Evolutionary conservation across 768 basidiomycete species (phyloP).

Genomic region (Suillus ampliporus): DNA sequence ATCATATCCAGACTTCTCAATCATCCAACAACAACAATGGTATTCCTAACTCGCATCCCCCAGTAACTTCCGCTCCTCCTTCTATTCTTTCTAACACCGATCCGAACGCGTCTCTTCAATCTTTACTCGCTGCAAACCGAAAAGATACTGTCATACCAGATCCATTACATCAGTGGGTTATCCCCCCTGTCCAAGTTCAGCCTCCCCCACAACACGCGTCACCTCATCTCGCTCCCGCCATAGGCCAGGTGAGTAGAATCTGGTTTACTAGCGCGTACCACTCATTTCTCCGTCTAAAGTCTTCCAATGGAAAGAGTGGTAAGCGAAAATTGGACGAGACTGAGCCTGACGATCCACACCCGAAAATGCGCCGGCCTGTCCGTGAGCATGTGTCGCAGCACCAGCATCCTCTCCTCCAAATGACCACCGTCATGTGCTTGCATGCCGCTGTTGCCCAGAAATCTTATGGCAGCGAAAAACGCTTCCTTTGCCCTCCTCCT

Average conservation of each 20-base stretch:
- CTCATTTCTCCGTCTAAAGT: conserved; percentile 19
- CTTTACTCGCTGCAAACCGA: conserved; percentile 40
- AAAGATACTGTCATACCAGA: conserved; percentile 39
- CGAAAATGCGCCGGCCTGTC: conserved; percentile 84
- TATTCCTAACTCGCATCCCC: conserved; percentile 34
- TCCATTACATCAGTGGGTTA: conserved; percentile 44
- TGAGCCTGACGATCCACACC: conserved; percentile 64
- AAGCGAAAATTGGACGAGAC: conserved; percentile 81
- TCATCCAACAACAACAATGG: conserved; percentile 32
- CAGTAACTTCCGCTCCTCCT: conserved; percentile 36
- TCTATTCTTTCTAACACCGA: conserved; percentile 44
- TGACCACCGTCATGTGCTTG: conserved; percentile 90
- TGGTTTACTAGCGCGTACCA: conserved; percentile 30
- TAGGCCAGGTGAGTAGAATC: conserved; percentile 45
- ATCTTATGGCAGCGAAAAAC: conserved; percentile 94
- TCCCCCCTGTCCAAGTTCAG: conserved; percentile 27
- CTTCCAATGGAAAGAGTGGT: conserved; percentile 47
- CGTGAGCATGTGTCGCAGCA: conserved; percentile 83
- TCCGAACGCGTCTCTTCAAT: conserved; percentile 46
- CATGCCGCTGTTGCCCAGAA: conserved; percentile 96
- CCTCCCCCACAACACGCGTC: conserved; percentile 36
- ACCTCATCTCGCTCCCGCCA: conserved; percentile 33
- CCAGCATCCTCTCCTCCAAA: conserved; percentile 75
- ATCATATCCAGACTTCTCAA: conserved; percentile 24
- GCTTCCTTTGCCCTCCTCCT: conserved; percentile 92